Conservation (phyloP, 2,329 filamentous ascomycete species). For the Aspergillus nomiae region DNA sequence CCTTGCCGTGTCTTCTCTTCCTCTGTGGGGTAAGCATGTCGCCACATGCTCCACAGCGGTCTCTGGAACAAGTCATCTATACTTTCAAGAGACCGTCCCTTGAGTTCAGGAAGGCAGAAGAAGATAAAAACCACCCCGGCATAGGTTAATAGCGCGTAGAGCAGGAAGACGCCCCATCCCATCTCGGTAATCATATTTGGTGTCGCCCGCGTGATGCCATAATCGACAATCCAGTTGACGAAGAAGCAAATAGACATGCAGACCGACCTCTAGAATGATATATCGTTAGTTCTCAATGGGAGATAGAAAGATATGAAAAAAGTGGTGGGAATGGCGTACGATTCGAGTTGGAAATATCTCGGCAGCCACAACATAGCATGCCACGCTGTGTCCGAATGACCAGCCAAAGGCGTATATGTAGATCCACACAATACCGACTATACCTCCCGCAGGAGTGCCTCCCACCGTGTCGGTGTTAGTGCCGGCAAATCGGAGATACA, state of each 20-base stretch:
- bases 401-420: not conserved
- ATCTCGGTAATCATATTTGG: not conserved
- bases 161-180: not conserved
- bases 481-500: not conserved
- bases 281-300: too few relatives aligned
- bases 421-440: not conserved
- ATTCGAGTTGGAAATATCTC: not conserved
- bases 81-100: not conserved
- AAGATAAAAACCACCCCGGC: not conserved
- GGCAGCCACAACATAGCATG: not conserved
- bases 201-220: not conserved
- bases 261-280: not conserved
- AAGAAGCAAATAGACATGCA: not conserved
- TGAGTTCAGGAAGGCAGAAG: not conserved
- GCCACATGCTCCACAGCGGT: not conserved
- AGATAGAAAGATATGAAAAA: rapidly evolving
- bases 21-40: not conserved
- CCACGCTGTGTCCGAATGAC: not conserved
- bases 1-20: not conserved
- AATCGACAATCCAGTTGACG: not conserved
- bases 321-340: rapidly evolving
- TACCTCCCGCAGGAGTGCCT: not conserved
- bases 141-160: not conserved
- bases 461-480: not conserved
- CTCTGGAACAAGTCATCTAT: not conserved